Evolutionary conservation across 257 asterid species (phyloP).

Genomic region (Mitragyna speciosa): DNA sequence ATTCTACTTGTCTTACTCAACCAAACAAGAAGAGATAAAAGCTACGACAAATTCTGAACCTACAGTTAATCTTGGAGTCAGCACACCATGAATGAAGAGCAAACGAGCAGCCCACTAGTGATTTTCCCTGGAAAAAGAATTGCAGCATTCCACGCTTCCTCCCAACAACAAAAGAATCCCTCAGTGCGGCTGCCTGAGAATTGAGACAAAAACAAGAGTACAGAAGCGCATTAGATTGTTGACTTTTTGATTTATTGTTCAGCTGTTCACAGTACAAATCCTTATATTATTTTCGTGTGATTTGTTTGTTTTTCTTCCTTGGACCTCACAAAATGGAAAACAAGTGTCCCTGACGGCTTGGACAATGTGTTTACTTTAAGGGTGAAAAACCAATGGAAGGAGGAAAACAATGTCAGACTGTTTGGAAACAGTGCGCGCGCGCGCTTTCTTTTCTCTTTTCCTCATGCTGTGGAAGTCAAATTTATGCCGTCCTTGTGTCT

Average conservation of each 20-base stretch:
- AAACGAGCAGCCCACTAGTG: too few species aligned
- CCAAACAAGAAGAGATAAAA: too few species aligned
- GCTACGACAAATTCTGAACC: too few species aligned
- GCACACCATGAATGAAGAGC: too few species aligned
- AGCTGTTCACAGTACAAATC: too few species aligned
- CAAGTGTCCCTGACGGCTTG: background rate
- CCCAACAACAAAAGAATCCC: background rate
- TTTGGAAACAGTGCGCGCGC: background rate
- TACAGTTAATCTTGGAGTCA: too few species aligned
- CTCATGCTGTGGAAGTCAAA: background rate
- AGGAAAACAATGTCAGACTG: background rate
- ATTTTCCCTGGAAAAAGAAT: background rate
- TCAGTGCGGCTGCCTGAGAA: background rate
- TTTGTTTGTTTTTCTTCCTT: background rate
- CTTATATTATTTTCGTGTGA: too few species aligned
- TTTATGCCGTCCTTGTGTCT: background rate
- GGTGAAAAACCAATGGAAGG: background rate
- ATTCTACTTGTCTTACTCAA: too few species aligned
- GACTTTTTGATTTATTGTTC: background rate
- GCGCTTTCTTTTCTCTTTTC: background rate
- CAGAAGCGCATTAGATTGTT: slow-evolving; percentile 14
- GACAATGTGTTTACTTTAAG: background rate
- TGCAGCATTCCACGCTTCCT: too few species aligned
- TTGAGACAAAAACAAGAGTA: slow-evolving; percentile 7
- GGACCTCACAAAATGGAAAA: background rate